Base-by-base conservation (phyloP, 179 eudicot species). In the Actinidia polygama region DNA sequence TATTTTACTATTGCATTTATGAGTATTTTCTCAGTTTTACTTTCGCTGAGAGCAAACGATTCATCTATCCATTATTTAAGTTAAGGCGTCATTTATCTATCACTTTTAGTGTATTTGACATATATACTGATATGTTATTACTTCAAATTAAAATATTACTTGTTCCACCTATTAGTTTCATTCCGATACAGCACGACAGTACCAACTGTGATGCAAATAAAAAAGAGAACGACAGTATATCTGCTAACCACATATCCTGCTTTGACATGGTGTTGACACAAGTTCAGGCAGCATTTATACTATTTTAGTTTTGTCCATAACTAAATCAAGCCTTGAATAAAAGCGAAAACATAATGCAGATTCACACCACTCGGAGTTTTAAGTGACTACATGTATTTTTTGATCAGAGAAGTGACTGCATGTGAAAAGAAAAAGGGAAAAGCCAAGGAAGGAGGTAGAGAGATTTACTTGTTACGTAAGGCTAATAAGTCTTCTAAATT, bases 391-490 rank as follows among this genome's bases (percentile, higher is more conserved):
- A 67, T 14, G 30, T 10, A 14, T 40, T 50, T 3, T 10, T 26
- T 6, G 11, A 18, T 26, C 6, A 30, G 4, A 10, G 19, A 4
- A 1, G 7, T 0, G 9, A 47, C 16, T 3, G 12, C 6, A 30
- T n/a, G n/a, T n/a, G n/a, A n/a, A n/a, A n/a, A n/a, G n/a, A n/a
- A 30, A 73, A 26, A 69, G 16, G 54, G 7, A 75, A 46, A 7
- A 10, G 12, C 57, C 71, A 47, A 24, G 70, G 68, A 21, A 3
- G 30, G 21, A 16, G n/a, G 46, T 24, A 66, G 68, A 75, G 75
- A 30, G 16, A 75, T 89, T 84, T 86, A 96, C 99, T 90, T 93
- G 85, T 94, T 94, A 76, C 98, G 95, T 58, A 89, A 90, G 12
- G 88, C 88, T 87, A 96, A 82, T 21, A 96, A 90, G 86, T 87